These are phyloP conservation scores for Bipolaris sorokiniana DNA, from an alignment of 2,329 filamentous ascomycete species.

Conservation along the genomic window DNA sequence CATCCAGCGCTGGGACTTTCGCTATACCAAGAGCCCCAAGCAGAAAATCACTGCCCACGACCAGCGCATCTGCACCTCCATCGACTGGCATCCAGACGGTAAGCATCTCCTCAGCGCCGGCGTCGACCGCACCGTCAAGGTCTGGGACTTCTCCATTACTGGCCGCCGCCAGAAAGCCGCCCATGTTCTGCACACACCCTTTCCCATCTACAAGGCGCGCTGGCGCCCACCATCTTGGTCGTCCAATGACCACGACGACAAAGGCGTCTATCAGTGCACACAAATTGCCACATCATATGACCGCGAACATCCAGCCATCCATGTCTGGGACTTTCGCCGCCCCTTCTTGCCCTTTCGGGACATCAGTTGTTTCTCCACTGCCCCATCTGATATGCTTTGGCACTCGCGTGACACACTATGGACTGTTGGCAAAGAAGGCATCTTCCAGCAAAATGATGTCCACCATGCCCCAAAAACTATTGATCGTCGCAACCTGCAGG, in stretches of 20 bases:
- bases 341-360: conserved; percentile 68
- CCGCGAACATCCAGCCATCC: conserved; percentile 64
- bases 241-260: conserved; percentile 58
- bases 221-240: conserved; percentile 67
- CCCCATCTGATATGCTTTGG: conserved; percentile 67
- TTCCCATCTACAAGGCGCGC: conserved; percentile 66
- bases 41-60: conserved; percentile 68
- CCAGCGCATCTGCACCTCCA: conserved; percentile 62
- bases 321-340: conserved; percentile 69
- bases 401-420: conserved; percentile 68
- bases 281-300: conserved; percentile 69
- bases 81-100: conserved; percentile 72
- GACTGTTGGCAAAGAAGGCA: conserved; percentile 67
- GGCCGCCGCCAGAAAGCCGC: conserved; percentile 64
- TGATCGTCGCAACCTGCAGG: conserved; percentile 62
- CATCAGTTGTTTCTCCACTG: conserved; percentile 61
- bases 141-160: conserved; percentile 67
- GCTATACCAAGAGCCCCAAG: conserved; percentile 62
- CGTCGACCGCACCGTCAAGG: conserved; percentile 65
- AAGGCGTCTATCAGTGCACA: conserved; percentile 64
- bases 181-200: conserved; percentile 65
- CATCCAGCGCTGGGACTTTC: conserved; percentile 69
- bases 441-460: conserved; percentile 68
- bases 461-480: conserved; percentile 65
- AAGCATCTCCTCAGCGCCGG: conserved; percentile 69